Conservation (phyloP, 169 alveolate species). For the Amoebophrya sp. region DNA sequence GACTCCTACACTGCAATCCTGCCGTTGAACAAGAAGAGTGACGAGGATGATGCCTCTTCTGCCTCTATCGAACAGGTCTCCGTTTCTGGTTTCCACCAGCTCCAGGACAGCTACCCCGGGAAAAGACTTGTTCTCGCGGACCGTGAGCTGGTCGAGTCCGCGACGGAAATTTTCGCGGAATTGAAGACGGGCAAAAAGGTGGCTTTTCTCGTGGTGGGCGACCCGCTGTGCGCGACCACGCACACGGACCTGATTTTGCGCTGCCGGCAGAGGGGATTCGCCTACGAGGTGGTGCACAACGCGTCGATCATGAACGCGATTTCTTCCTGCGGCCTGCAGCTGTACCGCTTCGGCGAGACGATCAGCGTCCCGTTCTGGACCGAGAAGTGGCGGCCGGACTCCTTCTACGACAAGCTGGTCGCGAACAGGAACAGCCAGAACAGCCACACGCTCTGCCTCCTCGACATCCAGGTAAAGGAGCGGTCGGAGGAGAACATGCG, state of each 20-base stretch:
- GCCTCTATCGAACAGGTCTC: not conserved
- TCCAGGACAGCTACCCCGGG: conserved; percentile 29
- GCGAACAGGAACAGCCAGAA: conserved; percentile 61
- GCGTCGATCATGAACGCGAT: conserved; percentile 68
- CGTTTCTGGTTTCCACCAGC: not conserved
- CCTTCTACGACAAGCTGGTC: conserved; percentile 84
- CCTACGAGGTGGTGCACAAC: conserved; percentile 63
- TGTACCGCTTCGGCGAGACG: conserved; percentile 95
- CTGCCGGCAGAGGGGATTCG: conserved; percentile 49
- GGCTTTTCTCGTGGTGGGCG: conserved; percentile 72
- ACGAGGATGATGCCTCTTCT: not conserved
- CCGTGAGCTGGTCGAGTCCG: conserved; percentile 65
- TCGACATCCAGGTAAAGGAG: conserved; percentile 95
- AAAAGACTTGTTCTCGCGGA: conserved; percentile 49
- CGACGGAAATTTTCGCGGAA: conserved; percentile 50
- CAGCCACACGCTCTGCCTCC: conserved; percentile 88
- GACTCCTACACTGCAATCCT: conserved; percentile 70
- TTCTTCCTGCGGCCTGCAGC: conserved; percentile 53
- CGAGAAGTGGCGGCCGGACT: conserved; percentile 89
- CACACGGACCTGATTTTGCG: conserved; percentile 69
- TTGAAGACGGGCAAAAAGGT: conserved; percentile 46
- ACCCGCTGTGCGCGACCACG: conserved; percentile 77
- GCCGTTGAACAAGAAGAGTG: conserved; percentile 39
- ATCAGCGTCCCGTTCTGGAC: conserved; percentile 95
- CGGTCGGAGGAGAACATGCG: conserved; percentile 86